Conservation (phyloP, 257 asterid genomes). For the Penstemon eatonii region DNA sequence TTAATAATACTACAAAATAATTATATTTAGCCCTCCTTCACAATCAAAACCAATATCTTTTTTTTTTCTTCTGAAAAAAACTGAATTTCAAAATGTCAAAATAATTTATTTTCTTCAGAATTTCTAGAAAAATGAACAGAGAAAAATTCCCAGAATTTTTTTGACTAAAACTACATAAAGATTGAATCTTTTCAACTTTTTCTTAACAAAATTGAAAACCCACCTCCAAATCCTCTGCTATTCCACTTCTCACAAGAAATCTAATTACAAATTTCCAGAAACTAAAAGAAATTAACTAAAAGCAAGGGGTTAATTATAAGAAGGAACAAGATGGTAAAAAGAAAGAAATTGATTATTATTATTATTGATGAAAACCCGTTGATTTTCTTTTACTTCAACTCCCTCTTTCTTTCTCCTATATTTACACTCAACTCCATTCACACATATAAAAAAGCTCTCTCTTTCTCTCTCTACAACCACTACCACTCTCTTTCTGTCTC, state of each 20-base stretch:
- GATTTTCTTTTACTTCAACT: conserved; percentile 28
- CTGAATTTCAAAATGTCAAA: conserved; percentile 22
- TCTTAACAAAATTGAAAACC: conserved; percentile 30
- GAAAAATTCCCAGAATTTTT: conserved; percentile 4
- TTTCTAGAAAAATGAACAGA: too few species aligned
- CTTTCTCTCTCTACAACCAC: conserved; percentile 21
- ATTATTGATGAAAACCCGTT: conserved; percentile 24
- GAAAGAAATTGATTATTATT: background rate
- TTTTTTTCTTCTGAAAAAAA: background rate
- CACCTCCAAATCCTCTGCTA: conserved; percentile 25
- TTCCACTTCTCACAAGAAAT: conserved; percentile 12
- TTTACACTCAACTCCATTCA: conserved; percentile 44
- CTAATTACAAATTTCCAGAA: conserved; percentile 16
- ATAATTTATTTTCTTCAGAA: background rate
- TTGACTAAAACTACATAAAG: conserved; percentile 18
- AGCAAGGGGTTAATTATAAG: conserved; percentile 2
- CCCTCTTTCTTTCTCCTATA: conserved; percentile 29
- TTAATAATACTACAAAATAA: conserved; percentile 1
- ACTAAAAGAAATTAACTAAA: conserved; percentile 4
- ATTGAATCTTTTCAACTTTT: conserved; percentile 24
- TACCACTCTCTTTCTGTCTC: background rate
- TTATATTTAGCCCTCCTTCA: conserved; percentile 20
- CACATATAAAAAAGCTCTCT: conserved; percentile 30
- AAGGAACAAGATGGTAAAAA: conserved; percentile 13
- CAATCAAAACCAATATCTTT: conserved; percentile 20